These are phyloP conservation scores for Sporothrix brunneoviolacea DNA, from an alignment of 2,329 filamentous ascomycete species.

Conservation along the genomic window DNA sequence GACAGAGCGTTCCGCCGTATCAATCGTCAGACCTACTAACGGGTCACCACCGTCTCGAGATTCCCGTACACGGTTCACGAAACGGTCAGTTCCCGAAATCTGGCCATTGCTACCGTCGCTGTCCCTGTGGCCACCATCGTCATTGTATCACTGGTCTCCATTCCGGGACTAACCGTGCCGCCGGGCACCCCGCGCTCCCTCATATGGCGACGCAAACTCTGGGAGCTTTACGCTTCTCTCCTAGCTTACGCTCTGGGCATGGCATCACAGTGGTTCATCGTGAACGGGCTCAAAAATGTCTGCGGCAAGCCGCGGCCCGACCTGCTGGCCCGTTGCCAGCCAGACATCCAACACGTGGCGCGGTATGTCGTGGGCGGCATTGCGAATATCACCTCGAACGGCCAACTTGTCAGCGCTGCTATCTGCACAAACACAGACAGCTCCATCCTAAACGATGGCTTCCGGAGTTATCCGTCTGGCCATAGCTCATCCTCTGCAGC, in stretches of 20 bases:
- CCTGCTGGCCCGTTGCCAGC: slow-evolving; percentile 62
- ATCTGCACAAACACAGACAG: slow-evolving; percentile 67
- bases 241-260: slow-evolving; percentile 72
- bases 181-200: slow-evolving; percentile 55
- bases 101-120: slow-evolving; percentile 57
- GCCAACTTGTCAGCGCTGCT: slow-evolving; percentile 63
- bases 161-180: slow-evolving; percentile 64
- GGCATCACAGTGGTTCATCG: slow-evolving; percentile 69
- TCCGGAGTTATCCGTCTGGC: slow-evolving; percentile 75
- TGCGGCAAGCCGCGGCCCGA: slow-evolving; percentile 71
- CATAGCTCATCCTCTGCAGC: slow-evolving; percentile 70
- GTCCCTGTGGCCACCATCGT: slow-evolving; percentile 63
- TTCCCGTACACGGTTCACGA: slow-evolving; percentile 67
- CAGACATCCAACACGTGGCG: slow-evolving; percentile 59
- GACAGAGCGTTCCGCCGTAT: too few relatives aligned
- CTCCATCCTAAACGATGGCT: slow-evolving; percentile 66
- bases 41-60: slow-evolving; percentile 28
- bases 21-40: too few relatives aligned
- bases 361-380: slow-evolving; percentile 59
- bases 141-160: slow-evolving; percentile 59
- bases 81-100: slow-evolving; percentile 60
- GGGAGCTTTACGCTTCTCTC: slow-evolving; percentile 84
- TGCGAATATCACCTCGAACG: slow-evolving; percentile 43
- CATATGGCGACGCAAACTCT: slow-evolving; percentile 75
- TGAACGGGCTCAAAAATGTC: slow-evolving; percentile 78